Base-by-base conservation (phyloP, 2,329 filamentous ascomycete species). In the Penicillium sp. region DNA sequence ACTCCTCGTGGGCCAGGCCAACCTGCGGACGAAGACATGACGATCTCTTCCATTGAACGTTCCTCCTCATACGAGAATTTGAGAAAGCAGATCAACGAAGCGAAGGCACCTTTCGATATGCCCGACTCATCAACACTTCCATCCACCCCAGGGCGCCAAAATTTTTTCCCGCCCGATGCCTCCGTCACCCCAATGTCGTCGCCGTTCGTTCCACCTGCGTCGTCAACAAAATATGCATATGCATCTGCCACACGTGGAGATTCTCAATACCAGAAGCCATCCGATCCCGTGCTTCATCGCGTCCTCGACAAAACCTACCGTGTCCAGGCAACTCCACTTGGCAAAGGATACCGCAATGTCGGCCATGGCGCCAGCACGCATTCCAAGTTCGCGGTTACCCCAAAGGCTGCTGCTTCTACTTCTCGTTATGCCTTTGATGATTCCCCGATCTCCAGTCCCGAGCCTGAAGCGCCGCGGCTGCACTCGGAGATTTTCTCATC, bases 271-370 rank as follows among this genome's bases (percentile, higher is more conserved):
- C 70, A 73, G 13, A 82, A 76, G 79, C 70, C 70, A 4, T 73
- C 74, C 8, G 92, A 97, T 73, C 91, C 91, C 2, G 83, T 98
- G 9, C 85, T 99, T 44, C 94, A 98, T 76, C 91, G 91, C 61
- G 84, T 98, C n/a, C 86, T 96, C 5, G 93, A 98, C 82, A 97
- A 96, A 79, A 97, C 91, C 61, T 99, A 96, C 81, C 91, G 94
- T 35, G 85, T 99, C 26, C 92, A 96, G 77, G 92, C 94, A 6
- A 99, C 95, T 10, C 95, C 95, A 0, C 89, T 95, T 68, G 89
- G 88, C 10, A 81, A 80, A 44, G 79, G 81, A 53, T 72, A 65
- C 47, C 61, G 56, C 38, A 65, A 68, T 47, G 49, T 60, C 4
- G 62, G 57, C 60, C 60, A 65, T 24, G 58, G 68, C 40, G 56